phyloP scores from a whole-genome alignment of 1,284 basidiomycete species.

The Trichosporon inkin region DNA sequence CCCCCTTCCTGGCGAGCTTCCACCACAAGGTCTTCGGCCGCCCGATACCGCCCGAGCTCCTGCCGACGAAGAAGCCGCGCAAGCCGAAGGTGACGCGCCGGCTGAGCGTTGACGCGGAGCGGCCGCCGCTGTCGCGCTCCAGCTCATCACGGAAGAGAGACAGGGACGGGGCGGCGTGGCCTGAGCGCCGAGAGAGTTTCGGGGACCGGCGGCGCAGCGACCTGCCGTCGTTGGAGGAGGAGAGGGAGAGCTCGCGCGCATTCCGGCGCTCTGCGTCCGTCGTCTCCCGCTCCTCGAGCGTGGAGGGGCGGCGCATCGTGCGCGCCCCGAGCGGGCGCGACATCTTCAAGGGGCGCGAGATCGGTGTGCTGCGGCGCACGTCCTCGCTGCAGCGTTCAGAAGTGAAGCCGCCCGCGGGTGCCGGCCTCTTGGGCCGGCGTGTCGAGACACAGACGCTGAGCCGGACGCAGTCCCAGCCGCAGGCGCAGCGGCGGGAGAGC shows the following conservation, averaged over 20 bases:
- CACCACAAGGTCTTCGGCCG: constrained; percentile 42
- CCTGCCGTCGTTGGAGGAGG: background rate
- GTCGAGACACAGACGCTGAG: background rate
- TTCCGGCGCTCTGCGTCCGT: background rate
- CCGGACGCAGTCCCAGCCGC: constrained; percentile 14
- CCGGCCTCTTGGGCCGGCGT: constrained; percentile 29
- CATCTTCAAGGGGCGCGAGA: constrained; percentile 27
- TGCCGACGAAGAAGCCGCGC: constrained; percentile 35
- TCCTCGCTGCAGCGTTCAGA: constrained; percentile 20
- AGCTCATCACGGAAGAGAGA: background rate
- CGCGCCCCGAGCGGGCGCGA: constrained; percentile 41
- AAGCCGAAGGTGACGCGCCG: constrained; percentile 37
- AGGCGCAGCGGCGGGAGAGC: background rate
- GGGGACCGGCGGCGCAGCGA: background rate
- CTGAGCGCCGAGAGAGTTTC: background rate
- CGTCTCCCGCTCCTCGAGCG: background rate
- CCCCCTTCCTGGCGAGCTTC: constrained; percentile 29
- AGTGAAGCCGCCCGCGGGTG: constrained; percentile 1
- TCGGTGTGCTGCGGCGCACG: constrained; percentile 12
- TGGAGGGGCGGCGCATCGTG: background rate
- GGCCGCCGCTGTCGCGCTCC: background rate
- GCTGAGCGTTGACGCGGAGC: constrained; percentile 10
- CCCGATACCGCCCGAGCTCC: constrained; percentile 30
- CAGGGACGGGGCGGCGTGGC: background rate
- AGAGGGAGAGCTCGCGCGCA: background rate